Evolutionary conservation across 371 early-diverging fungal genomes (phyloP), one percentile per base, ranked within the genome.

Genomic region (Catenaria anguillulae): DNA sequence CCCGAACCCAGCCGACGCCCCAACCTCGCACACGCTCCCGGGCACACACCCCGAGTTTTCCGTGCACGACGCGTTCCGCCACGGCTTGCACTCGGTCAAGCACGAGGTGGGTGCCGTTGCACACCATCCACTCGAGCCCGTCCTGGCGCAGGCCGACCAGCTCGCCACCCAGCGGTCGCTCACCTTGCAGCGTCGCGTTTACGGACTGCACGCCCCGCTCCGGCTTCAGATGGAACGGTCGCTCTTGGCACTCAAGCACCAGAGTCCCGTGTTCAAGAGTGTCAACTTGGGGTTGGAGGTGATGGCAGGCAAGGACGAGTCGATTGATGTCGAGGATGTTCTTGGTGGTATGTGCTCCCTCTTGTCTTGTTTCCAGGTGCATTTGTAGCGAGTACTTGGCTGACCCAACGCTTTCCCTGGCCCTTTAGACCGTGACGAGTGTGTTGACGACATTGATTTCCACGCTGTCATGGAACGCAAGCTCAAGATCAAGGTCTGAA

Each of bases 301-400:
- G 62, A 75, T 96, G 63, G 73, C 74, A 64, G 94, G 94, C 60
- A 81, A 77, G 66, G 94, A 93, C 69, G 84, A 85, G 62, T 80
- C 86, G 15, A 83, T 94, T 65, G 94, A 89, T 56, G 84, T 90
- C 60, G 88, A 89, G 70, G 97, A 96, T 65, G 82, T 92, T 68
- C 79, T 92, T 65, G 85, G 85, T 59, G 83, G 87, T 82, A 70
- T 70, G 77, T 65, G 13, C 6, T 26, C 13, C 0, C 29, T 17
- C 21, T 43, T 43, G 4, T 10, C 21, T 12, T 43, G 2, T 4
- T 43, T 17, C n/a, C n/a, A n/a, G n/a, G 62, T 80, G 85, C 13
- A 83, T 94, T 65, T 93, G 89, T 56, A 83, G 89, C 60, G 88
- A 89, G 70, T 94, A 96, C 66, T 83, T 92, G 68, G 79, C 91